Evolutionary conservation across 768 basidiomycete species (phyloP).

Genomic region (Mycena leptocephala): DNA sequence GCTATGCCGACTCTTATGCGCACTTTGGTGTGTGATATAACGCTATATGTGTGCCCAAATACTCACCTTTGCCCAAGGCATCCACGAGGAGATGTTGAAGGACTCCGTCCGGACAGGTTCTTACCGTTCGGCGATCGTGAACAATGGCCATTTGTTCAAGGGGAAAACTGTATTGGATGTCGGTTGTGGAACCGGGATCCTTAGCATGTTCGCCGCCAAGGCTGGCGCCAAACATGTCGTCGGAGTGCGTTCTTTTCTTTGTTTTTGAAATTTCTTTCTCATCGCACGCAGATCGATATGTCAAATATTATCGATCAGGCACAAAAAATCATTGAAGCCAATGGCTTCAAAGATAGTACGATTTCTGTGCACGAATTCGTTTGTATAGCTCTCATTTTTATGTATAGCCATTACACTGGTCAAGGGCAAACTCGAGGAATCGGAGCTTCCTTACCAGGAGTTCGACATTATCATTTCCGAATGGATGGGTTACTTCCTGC

Average conservation of each 20-base stretch:
- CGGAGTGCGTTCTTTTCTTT: conserved; percentile 71
- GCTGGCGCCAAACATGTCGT: conserved; percentile 96
- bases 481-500: conserved; percentile 99
- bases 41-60: not conserved
- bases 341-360: conserved; percentile 96
- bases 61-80: conserved; percentile 67
- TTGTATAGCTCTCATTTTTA: conserved; percentile 18
- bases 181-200: conserved; percentile 97
- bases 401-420: conserved; percentile 91
- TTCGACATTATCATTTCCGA: conserved; percentile 99
- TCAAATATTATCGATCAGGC: conserved; percentile 99
- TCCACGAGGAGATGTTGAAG: conserved; percentile 99
- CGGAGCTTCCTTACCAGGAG: conserved; percentile 88
- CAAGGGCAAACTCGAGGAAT: conserved; percentile 98
- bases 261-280: conserved; percentile 11
- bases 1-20: conserved; percentile 97
- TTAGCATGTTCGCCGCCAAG: conserved; percentile 98
- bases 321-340: conserved; percentile 95
- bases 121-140: conserved; percentile 94
- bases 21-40: conserved; percentile 81
- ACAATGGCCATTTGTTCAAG: conserved; percentile 96
- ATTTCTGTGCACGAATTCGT: conserved; percentile 33
- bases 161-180: conserved; percentile 98
- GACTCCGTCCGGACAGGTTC: conserved; percentile 95
- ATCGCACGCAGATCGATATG: conserved; percentile 90